Percentiles rank a stretch among this genome's conserved stretches.
phyloP scores from a whole-genome alignment of 208 protist species.

The Trypanosoma platydactyli region DNA sequence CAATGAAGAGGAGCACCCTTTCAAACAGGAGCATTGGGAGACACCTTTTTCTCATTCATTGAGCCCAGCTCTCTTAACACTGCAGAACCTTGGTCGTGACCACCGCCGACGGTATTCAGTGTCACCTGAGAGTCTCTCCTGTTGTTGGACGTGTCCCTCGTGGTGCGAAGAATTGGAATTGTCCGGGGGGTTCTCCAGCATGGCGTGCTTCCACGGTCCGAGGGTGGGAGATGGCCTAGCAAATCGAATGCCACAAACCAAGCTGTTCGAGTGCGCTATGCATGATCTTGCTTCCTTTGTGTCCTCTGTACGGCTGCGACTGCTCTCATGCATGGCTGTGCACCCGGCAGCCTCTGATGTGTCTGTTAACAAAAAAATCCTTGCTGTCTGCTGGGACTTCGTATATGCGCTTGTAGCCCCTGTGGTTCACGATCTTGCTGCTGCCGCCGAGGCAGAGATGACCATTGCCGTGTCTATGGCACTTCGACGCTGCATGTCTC shows the following conservation, averaged over 20 bases:
- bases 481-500: constrained; percentile 13
- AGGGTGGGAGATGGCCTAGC: constrained; percentile 19
- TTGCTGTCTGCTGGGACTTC: constrained; percentile 51
- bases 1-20: background rate
- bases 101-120: background rate
- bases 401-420: constrained; percentile 44
- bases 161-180: constrained; percentile 43
- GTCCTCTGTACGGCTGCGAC: constrained; percentile 64
- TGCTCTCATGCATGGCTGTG: constrained; percentile 52
- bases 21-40: background rate
- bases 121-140: background rate
- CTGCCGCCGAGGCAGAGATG: constrained; percentile 26
- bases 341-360: constrained; percentile 47
- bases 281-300: constrained; percentile 52
- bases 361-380: constrained; percentile 29
- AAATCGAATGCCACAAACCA: constrained; percentile 15
- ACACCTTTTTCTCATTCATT: background rate
- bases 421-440: constrained; percentile 45
- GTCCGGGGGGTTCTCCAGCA: background rate
- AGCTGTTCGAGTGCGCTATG: constrained; percentile 42
- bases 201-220: constrained; percentile 25
- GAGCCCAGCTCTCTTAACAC: constrained; percentile 4
- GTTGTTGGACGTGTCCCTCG: constrained; percentile 32
- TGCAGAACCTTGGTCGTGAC: constrained; percentile 17
- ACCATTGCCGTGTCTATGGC: constrained; percentile 11